Evolutionary conservation across 106 monocot species (phyloP).

Genomic region (Narthecium ossifragum): DNA sequence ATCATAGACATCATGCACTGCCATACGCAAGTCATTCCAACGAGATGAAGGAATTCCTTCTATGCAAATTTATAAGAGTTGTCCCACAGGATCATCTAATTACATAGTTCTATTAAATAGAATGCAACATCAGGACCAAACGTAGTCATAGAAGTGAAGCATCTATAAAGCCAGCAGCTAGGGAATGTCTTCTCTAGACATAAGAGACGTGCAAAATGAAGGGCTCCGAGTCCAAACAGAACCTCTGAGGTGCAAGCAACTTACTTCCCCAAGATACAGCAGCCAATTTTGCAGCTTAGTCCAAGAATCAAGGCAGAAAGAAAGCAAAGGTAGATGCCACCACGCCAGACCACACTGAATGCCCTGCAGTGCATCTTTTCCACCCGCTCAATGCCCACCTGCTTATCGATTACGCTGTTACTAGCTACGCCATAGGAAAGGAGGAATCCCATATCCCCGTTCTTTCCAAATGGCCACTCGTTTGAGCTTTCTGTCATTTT

Average conservation of each 20-base stretch:
- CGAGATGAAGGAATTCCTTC: too few relatives aligned
- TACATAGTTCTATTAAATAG: neutral
- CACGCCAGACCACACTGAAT: constrained; percentile 23
- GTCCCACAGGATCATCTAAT: too few relatives aligned
- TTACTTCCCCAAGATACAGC: constrained; percentile 42
- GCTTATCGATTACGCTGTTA: constrained; percentile 11
- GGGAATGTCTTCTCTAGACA: neutral
- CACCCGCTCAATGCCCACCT: constrained; percentile 1
- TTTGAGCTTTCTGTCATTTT: constrained; percentile 17
- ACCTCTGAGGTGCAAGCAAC: neutral
- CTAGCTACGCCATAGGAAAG: constrained; percentile 25
- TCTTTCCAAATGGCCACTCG: constrained; percentile 42
- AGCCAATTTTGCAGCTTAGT: constrained; percentile 44
- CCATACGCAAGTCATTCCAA: too few relatives aligned
- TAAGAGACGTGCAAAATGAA: neutral
- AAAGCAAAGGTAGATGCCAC: constrained; percentile 40
- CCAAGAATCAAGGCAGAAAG: constrained; percentile 46
- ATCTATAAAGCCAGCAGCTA: neutral
- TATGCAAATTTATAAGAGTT: too few relatives aligned
- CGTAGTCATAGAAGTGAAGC: too few relatives aligned
- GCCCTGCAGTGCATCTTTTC: constrained; percentile 21
- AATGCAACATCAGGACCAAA: neutral
- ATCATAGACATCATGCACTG: too few relatives aligned
- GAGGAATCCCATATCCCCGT: constrained; percentile 31
- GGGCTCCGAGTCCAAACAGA: neutral